phyloP scores from a whole-genome alignment of 495 filamentous ascomycete genomes.

The Antarctomyces pellizariae region DNA sequence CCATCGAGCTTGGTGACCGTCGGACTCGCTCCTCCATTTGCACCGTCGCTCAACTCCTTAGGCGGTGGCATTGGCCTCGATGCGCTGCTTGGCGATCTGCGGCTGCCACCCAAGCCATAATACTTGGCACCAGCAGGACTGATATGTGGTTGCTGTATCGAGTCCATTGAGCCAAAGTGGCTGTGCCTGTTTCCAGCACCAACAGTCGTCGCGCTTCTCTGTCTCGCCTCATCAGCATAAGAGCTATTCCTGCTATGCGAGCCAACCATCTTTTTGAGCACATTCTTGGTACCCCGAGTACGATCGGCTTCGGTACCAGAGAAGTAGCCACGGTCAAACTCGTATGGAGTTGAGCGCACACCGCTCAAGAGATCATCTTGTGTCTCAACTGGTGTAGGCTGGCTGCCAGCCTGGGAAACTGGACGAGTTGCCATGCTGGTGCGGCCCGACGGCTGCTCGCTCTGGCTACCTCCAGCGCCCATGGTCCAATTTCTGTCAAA shows the following conservation, averaged over 20 bases:
- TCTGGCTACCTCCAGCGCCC: constrained; percentile 28
- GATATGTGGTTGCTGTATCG: constrained; percentile 19
- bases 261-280: constrained; percentile 46
- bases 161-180: constrained; percentile 50
- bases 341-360: constrained; percentile 16
- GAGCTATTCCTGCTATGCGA: constrained; percentile 41
- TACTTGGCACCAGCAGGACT: constrained; percentile 34
- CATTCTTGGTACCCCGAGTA: constrained; percentile 47
- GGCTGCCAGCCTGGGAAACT: constrained; percentile 23
- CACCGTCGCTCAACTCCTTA: constrained; percentile 11
- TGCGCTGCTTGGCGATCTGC: constrained; percentile 25
- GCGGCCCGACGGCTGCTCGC: constrained; percentile 5
- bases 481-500: constrained; percentile 84
- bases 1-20: constrained; percentile 47
- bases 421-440: constrained; percentile 14
- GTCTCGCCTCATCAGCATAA: constrained; percentile 46
- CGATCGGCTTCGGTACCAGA: constrained; percentile 67
- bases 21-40: constrained; percentile 25
- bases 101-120: constrained; percentile 26
- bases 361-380: constrained; percentile 10
- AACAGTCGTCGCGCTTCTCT: constrained; percentile 31
- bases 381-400: constrained; percentile 13
- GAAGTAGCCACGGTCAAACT: constrained; percentile 81
- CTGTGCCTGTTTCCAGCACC: constrained; percentile 49
- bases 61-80: constrained; percentile 22